phyloP scores from a whole-genome alignment of 1,284 basidiomycete genomes.

The Pholiota adiposa region DNA sequence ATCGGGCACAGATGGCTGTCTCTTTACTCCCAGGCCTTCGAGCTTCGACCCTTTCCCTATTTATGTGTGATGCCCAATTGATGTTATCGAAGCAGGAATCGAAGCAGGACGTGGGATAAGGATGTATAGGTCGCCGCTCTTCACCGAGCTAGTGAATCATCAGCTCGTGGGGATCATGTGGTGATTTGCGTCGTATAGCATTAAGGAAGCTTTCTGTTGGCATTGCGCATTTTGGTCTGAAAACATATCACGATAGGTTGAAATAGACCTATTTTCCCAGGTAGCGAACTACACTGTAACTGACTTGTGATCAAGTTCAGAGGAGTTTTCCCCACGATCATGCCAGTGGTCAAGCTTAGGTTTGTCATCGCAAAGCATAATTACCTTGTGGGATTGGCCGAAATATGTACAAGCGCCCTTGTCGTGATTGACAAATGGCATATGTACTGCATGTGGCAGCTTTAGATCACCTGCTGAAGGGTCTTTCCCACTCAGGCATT shows the following conservation, averaged over 20 bases:
- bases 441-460: no score
- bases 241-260: background rate
- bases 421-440: background rate
- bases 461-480: background rate
- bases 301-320: background rate
- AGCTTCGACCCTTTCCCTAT: background rate
- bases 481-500: background rate
- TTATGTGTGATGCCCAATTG: background rate
- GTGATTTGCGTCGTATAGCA: background rate
- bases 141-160: background rate
- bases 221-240: background rate
- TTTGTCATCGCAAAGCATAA: background rate
- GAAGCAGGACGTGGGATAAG: background rate
- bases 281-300: background rate
- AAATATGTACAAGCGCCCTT: background rate
- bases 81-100: slow-evolving; percentile 1
- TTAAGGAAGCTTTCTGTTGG: background rate
- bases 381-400: background rate
- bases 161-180: background rate
- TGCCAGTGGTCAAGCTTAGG: background rate
- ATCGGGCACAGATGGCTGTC: background rate
- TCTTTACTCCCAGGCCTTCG: background rate
- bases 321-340: background rate
- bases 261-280: background rate
- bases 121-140: background rate